Evolutionary conservation across 139 green algal species (phyloP).

Genomic region (Yamagishiella unicocca): DNA sequence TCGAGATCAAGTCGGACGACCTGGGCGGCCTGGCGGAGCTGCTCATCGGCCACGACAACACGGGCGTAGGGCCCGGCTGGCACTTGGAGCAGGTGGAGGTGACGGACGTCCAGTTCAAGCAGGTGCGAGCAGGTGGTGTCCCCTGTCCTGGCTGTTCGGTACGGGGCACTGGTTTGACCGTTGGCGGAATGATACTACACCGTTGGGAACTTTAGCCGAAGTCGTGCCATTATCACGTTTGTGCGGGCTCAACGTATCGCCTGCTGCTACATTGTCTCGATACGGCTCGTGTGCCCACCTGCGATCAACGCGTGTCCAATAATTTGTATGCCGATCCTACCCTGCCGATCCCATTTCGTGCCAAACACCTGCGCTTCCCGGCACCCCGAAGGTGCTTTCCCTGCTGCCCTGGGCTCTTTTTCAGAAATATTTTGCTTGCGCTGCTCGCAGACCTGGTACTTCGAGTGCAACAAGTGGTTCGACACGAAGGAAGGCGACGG

Average conservation of each 20-base stretch:
- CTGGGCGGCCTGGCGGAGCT: conserved; percentile 59
- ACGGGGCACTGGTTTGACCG: too few species aligned
- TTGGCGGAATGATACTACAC: too few species aligned
- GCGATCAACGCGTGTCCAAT: too few species aligned
- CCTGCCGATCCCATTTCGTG: too few species aligned
- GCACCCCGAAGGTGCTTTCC: neutral
- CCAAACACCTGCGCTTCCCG: neutral
- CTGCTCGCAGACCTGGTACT: conserved; percentile 62
- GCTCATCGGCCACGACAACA: conserved; percentile 73
- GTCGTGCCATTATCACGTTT: too few species aligned
- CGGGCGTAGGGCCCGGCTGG: conserved; percentile 61
- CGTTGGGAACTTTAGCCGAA: too few species aligned
- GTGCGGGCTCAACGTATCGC: too few species aligned
- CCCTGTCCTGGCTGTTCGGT: neutral
- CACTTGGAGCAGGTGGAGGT: conserved; percentile 70
- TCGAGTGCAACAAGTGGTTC: conserved; percentile 62
- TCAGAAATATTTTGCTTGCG: neutral
- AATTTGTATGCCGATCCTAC: too few species aligned
- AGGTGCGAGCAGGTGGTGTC: neutral
- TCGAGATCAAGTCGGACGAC: conserved; percentile 45
- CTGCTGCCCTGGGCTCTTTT: neutral
- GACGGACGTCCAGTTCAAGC: conserved; percentile 43
- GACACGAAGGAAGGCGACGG: conserved; percentile 46
- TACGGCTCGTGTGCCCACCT: too few species aligned
- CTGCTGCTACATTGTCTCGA: too few species aligned